phyloP scores from a whole-genome alignment of 208 protist genomes.

The Trypanosoma rangeli region DNA sequence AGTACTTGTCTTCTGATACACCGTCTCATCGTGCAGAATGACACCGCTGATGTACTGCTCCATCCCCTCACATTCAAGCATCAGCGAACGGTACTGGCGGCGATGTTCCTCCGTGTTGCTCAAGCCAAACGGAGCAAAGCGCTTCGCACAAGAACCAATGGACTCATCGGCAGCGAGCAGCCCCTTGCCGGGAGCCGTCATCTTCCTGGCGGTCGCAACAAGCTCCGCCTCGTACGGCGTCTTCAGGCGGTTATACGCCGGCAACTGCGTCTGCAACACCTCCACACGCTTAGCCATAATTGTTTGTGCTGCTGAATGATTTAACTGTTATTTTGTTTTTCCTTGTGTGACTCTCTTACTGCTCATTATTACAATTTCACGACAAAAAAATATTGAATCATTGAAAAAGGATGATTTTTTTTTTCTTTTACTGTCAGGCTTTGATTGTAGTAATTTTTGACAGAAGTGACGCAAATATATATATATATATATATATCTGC shows the following conservation, averaged over 20 bases:
- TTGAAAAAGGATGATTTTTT: too few relatives aligned
- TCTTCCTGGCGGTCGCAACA: constrained; percentile 60
- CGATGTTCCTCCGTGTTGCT: constrained; percentile 95
- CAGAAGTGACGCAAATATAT: too few relatives aligned
- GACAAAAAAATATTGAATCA: neutral
- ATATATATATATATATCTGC: too few relatives aligned
- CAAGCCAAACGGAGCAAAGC: constrained; percentile 93
- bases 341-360: neutral
- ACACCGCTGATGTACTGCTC: constrained; percentile 95
- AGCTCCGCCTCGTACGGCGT: constrained; percentile 80
- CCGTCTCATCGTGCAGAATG: constrained; percentile 97
- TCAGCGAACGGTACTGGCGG: constrained; percentile 93
- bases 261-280: constrained; percentile 79
- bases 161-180: constrained; percentile 97
- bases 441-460: too few relatives aligned
- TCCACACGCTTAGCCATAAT: constrained; percentile 54
- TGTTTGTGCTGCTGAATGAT: neutral
- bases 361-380: neutral
- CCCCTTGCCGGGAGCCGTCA: constrained; percentile 92
- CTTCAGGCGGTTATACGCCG: constrained; percentile 78
- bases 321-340: neutral
- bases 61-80: constrained; percentile 76
- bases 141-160: constrained; percentile 94
- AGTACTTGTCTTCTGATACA: constrained; percentile 90
- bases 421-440: too few relatives aligned